Evolutionary conservation across 306 rosid genomes (phyloP).

Genomic region (Sesbania bispinosa): DNA sequence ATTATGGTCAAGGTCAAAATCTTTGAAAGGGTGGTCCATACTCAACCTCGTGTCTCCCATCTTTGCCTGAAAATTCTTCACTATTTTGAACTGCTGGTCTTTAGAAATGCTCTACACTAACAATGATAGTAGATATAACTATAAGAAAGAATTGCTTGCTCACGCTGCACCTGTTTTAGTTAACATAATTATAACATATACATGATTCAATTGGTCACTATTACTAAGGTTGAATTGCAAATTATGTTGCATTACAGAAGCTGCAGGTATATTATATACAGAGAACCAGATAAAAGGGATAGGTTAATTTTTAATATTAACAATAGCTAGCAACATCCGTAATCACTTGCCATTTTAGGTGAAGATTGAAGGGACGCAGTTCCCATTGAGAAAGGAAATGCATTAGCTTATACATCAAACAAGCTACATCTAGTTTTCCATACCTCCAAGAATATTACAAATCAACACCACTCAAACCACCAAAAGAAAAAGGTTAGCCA

Average conservation of each 20-base stretch:
- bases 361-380: not conserved
- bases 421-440: not conserved
- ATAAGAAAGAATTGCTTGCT: not conserved
- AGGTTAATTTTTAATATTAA: not conserved
- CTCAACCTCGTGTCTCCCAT: not conserved
- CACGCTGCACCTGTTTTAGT: too few species aligned
- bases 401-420: not conserved
- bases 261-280: not conserved
- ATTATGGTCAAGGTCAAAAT: not conserved
- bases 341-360: not conserved
- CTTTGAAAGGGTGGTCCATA: not conserved
- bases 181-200: not conserved
- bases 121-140: not conserved
- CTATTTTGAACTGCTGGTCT: too few species aligned
- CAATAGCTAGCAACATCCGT: not conserved
- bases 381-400: not conserved
- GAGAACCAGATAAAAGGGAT: not conserved
- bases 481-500: conserved; percentile 2
- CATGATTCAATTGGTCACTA: not conserved
- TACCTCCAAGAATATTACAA: not conserved
- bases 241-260: not conserved
- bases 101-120: not conserved
- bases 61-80: too few species aligned
- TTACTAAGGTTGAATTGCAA: not conserved
- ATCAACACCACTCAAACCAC: conserved; percentile 9